Conservation (phyloP, 108 stramenopile genomes). For the Fragilaria radians region DNA sequence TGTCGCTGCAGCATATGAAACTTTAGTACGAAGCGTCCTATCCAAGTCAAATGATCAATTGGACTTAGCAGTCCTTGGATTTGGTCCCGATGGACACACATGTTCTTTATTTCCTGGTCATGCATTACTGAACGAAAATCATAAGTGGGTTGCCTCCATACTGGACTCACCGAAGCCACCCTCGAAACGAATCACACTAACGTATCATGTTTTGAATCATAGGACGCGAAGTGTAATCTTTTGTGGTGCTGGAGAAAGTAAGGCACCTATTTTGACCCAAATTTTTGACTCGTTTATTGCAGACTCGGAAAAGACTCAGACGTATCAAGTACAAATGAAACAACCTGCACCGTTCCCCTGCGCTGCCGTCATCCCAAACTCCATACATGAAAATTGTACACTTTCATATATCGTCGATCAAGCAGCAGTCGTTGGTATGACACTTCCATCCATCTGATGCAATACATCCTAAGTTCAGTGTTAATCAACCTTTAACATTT, state of each 20-base stretch:
- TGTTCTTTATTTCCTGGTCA: constrained; percentile 92
- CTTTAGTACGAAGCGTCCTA: constrained; percentile 23
- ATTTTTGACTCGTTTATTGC: constrained; percentile 25
- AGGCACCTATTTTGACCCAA: constrained; percentile 47
- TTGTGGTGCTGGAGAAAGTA: constrained; percentile 70
- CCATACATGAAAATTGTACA: constrained; percentile 12
- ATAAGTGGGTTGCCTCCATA: constrained; percentile 67
- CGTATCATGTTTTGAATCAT: constrained; percentile 71
- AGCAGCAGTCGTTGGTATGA: constrained; percentile 42
- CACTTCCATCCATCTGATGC: too few species aligned
- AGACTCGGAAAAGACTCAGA: constrained; percentile 2
- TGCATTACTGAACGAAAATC: constrained; percentile 54
- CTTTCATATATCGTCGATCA: constrained; percentile 73
- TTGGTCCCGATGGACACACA: constrained; percentile 97
- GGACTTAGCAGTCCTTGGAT: constrained; percentile 91
- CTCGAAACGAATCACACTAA: constrained; percentile 86
- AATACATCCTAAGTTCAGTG: too few species aligned
- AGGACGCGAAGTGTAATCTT: constrained; percentile 63
- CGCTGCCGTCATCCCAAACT: constrained; percentile 55
- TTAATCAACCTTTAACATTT: too few species aligned
- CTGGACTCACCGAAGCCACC: constrained; percentile 96
- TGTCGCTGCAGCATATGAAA: constrained; percentile 59
- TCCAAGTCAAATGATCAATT: constrained; percentile 32
- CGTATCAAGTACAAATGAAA: constrained; percentile 18
- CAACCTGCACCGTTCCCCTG: constrained; percentile 67